Evolutionary conservation across 371 early-diverging fungal species (phyloP), one percentile per base, ranked within the genome.

Genomic region (Mortierella sp.): DNA sequence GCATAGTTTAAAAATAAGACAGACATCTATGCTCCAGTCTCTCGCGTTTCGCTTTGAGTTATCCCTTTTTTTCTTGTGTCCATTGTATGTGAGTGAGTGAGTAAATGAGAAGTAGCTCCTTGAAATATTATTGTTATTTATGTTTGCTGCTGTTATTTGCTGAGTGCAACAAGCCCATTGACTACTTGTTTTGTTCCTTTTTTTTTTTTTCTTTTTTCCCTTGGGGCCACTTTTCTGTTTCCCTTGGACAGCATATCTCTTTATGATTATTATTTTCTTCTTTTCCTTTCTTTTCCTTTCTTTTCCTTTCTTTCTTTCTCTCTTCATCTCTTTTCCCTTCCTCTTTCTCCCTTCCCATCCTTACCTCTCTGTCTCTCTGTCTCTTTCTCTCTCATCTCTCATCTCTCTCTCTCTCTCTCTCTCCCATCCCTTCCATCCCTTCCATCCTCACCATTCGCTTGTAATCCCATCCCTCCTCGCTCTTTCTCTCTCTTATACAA

Each of bases 401-500:
- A n/a, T 13, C 65, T 8, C 38, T 31, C 45, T 44, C 52, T 26
- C 34, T 26, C 44, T 55, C 44, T 38, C 28, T 55, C 63, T 47
- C 31, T 75, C 45, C 0, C 26, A 16, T 34, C n/a, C 58, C 42
- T 38, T 5, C 42, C 42, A 38, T 38, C 42, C 42, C 42, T 38
- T 38, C 42, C 42, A 38, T 38, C 42, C 42, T 38, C 42, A 38
- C 42, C 48, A 60, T 45, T 45, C 54, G 55, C 74, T 34, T 38
- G 31, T 26, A 24, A 72, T 31, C 19, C n/a, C 44, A 65, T 38
- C 34, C 74, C 45, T n/a, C 48, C 65, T 38, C 54, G 55, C 72
- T 71, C 71, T 42, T n/a, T 34, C 71, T 63, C 9, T 72, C 50
- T 74, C 34, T 26, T 60, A 55, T 58, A 78, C 74, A 28, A 24